Base-by-base conservation (phyloP, 805 yeast genomes). In the Metschnikowia kunwiensis region DNA sequence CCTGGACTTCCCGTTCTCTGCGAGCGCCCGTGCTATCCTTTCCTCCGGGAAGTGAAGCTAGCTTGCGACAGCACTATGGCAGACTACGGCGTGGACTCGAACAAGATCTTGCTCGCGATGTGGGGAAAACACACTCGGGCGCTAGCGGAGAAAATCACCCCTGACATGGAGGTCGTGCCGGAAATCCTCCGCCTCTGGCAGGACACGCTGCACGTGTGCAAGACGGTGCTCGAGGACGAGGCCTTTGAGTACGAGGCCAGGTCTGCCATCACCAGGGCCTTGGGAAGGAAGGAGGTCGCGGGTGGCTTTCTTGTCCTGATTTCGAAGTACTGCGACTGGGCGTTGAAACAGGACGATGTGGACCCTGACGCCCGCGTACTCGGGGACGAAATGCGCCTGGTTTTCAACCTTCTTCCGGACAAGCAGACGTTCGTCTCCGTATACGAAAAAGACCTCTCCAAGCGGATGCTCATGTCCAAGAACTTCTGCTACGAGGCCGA, bases 391-490 rank as follows among this genome's bases (percentile, higher is more conserved):
- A 55, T 54, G 15, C 27, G 57, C 18, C 41, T 47, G 2, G 48
- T 67, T 6, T 68, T 64, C 54, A 58, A 62, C 24, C 51, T 56
- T 7, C 35, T 68, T 5, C 49, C 54, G 31, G 63, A 58, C 46
- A 68, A 68, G 34, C 46, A 42, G 19, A 63, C 57, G 11, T 65
- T 68, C 34, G 38, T 63, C 3, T 28, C 43, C 1, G 38, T 44
- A 2, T 68, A 65, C 46, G 59, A 58, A 36, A 51, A 51, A 24
- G 68, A 65, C 24, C 49, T 68, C n/a, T 63, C 71, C 4, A 55
- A 54, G 32, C 46, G 74, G 34, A 50, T 68, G 31, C 50, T 68
- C 26, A 33, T 61, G 17, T 50, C 53, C 19, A 54, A 47, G 22
- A 47, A 46, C 5, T 30, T 54, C 6, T 32, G 51, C 14, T 32